Conservation (phyloP, 805 yeast genomes). For the Wickerhamiella lipophila region DNA sequence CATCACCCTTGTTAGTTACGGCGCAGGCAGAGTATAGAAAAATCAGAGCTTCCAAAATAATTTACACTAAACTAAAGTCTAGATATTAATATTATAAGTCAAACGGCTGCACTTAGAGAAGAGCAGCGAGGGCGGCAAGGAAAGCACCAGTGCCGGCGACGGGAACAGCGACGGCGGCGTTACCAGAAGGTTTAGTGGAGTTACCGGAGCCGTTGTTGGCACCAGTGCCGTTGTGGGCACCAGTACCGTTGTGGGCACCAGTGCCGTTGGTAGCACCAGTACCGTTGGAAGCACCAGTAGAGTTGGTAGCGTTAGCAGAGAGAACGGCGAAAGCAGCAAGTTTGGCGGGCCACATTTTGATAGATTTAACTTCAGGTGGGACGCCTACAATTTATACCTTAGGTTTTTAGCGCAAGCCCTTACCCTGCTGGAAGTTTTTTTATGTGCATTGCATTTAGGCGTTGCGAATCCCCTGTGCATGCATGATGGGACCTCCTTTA, state of each 20-base stretch:
- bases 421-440: not conserved
- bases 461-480: not conserved
- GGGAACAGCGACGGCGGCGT: slow-evolving; percentile 10
- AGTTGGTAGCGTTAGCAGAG: slow-evolving; percentile 9
- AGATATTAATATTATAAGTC: not conserved
- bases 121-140: slow-evolving; percentile 11
- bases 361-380: not conserved
- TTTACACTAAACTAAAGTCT: not conserved
- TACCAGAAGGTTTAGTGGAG: not conserved
- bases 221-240: not conserved
- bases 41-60: too few relatives aligned
- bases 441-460: slow-evolving; percentile 6
- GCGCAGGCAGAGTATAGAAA: too few relatives aligned
- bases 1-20: too few relatives aligned
- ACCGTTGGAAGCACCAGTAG: slow-evolving; percentile 5
- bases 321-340: slow-evolving; percentile 9
- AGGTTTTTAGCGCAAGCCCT: not conserved
- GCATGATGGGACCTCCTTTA: not conserved
- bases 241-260: not conserved
- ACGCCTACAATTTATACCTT: not conserved
- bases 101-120: not conserved
- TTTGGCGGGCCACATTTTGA: slow-evolving; percentile 10
- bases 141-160: slow-evolving; percentile 11
- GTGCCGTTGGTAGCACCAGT: not conserved
- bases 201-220: slow-evolving; percentile 1